Evolutionary conservation across 768 basidiomycete species (phyloP).

Genomic region (Neoboletus brunneissimus): DNA sequence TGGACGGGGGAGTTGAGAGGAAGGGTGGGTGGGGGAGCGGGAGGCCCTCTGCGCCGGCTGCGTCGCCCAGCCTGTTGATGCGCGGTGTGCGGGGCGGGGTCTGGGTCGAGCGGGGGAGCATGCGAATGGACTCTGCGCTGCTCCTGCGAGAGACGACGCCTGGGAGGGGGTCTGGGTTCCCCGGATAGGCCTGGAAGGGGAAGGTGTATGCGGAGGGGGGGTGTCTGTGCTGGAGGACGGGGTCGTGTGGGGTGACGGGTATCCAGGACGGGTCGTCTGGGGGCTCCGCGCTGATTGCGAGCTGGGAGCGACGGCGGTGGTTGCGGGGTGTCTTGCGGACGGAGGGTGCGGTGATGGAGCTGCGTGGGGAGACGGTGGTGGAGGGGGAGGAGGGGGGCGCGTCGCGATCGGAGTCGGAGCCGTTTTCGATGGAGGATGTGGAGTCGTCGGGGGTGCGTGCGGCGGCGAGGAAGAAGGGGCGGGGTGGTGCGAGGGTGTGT

Average conservation of each 20-base stretch:
- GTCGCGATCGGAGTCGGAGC: conserved; percentile 32
- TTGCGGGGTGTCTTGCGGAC: conserved; percentile 20
- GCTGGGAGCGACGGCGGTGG: conserved; percentile 26
- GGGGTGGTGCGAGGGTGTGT: conserved; percentile 26
- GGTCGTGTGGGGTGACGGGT: conserved; percentile 3
- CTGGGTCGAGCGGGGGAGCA: conserved; percentile 24
- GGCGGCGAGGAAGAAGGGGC: conserved; percentile 37
- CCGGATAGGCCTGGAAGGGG: conserved; percentile 62
- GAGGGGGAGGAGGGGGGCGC: conserved; percentile 18
- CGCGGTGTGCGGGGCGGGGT: conserved; percentile 22
- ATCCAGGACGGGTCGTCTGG: conserved; percentile 18
- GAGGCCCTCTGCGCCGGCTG: conserved; percentile 24
- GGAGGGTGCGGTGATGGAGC: conserved; percentile 10
- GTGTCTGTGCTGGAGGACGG: conserved; percentile 12
- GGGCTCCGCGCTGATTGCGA: conserved; percentile 20
- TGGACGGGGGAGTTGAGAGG: conserved; percentile 28
- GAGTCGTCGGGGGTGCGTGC: conserved; percentile 21
- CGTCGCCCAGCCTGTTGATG: conserved; percentile 15
- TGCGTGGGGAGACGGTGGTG: conserved; percentile 14
- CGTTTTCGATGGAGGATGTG: conserved; percentile 21
- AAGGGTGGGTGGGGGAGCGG: conserved; percentile 50
- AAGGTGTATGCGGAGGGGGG: conserved; percentile 43
- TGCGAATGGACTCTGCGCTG: conserved; percentile 41
- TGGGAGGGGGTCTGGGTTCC: conserved; percentile 61
- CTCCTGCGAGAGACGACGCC: conserved; percentile 42